Conservation (phyloP, 192 early-diverging fungal species). For the Mortierella antarctica region DNA sequence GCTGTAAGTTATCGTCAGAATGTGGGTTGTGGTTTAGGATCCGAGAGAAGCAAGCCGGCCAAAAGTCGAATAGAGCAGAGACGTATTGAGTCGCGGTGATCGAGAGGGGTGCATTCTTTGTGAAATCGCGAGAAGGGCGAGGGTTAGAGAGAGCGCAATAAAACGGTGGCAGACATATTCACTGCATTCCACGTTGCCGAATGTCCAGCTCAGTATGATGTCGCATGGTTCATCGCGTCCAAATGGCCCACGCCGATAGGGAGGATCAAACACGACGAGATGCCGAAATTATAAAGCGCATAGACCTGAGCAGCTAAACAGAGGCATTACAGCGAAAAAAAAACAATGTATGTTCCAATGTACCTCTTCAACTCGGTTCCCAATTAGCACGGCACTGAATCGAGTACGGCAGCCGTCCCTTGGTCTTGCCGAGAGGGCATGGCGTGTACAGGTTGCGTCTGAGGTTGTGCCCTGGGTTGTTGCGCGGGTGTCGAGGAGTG, state of each 20-base stretch:
- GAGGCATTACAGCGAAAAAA: background rate
- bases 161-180: too few species aligned
- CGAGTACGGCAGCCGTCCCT: constrained; percentile 28
- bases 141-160: too few species aligned
- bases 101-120: too few species aligned
- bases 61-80: background rate
- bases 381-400: constrained; percentile 30
- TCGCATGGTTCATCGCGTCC: too few species aligned
- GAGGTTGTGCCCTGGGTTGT: background rate
- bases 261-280: background rate
- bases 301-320: background rate
- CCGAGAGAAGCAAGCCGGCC: background rate
- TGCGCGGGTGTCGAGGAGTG: background rate
- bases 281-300: background rate
- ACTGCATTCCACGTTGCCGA: too few species aligned
- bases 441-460: background rate
- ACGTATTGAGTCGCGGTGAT: background rate
- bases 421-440: background rate
- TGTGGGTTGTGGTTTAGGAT: background rate
- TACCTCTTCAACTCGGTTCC: constrained; percentile 40
- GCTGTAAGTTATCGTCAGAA: constrained; percentile 27
- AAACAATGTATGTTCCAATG: background rate
- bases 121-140: too few species aligned
- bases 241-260: background rate
- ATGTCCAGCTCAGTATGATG: too few species aligned